Evolutionary conservation across 1,139 yeast genomes (phyloP).

Genomic region (Candida sojae): DNA sequence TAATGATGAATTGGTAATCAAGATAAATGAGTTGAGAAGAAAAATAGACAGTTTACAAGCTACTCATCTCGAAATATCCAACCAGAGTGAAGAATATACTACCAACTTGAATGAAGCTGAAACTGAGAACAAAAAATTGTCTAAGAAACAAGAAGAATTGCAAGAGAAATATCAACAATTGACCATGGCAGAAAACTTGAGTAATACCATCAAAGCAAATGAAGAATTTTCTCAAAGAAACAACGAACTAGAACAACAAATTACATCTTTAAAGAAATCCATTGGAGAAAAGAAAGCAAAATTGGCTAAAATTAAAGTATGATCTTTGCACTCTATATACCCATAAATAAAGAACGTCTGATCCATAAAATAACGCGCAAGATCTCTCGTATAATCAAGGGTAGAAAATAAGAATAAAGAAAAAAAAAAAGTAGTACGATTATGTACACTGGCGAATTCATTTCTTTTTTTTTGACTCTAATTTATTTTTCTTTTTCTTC

Average conservation of each 20-base stretch:
- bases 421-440: background rate
- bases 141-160: slow-evolving; percentile 20
- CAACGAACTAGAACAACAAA: slow-evolving; percentile 36
- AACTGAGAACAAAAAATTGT: slow-evolving; percentile 23
- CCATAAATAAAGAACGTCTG: background rate
- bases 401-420: background rate
- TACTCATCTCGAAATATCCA: slow-evolving; percentile 42
- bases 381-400: background rate
- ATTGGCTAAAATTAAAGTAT: slow-evolving; percentile 14
- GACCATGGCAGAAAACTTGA: slow-evolving; percentile 48
- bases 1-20: slow-evolving; percentile 34
- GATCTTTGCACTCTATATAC: background rate
- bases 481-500: background rate
- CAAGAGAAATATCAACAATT: slow-evolving; percentile 35
- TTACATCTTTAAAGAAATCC: slow-evolving; percentile 22
- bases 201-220: slow-evolving; percentile 48
- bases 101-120: slow-evolving; percentile 27
- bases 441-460: background rate
- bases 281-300: slow-evolving; percentile 23
- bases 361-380: background rate
- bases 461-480: background rate
- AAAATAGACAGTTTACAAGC: slow-evolving; percentile 34
- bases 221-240: slow-evolving; percentile 42
- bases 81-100: slow-evolving; percentile 35
- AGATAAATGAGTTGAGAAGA: slow-evolving; percentile 28